Evolutionary conservation across 75 land plant genomes (phyloP).

Genomic region (Gnetum montanum): DNA sequence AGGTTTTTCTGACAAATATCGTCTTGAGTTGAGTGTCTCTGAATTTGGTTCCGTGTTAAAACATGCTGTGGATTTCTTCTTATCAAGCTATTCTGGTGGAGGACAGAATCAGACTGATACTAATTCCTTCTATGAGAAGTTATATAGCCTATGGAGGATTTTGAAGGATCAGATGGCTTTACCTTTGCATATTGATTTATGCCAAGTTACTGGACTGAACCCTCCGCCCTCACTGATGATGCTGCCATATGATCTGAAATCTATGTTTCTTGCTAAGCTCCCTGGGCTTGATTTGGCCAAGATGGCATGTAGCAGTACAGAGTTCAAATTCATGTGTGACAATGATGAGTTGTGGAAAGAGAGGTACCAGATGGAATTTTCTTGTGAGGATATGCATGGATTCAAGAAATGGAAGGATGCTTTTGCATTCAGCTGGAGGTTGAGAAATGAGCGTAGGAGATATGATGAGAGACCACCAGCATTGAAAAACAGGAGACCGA

Average conservation of each 20-base stretch:
- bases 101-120: background rate
- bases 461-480: background rate
- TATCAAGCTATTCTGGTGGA: background rate
- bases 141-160: conserved; percentile 75
- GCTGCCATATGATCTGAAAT: conserved; percentile 69
- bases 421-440: conserved; percentile 31
- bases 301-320: conserved; percentile 46
- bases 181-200: conserved; percentile 61
- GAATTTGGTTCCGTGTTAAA: conserved; percentile 19
- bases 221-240: conserved; percentile 49
- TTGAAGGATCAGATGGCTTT: conserved; percentile 69
- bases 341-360: conserved; percentile 68
- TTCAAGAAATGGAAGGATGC: conserved; percentile 37
- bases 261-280: conserved; percentile 53
- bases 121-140: conserved; percentile 3
- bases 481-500: background rate
- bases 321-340: conserved; percentile 46
- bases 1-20: conserved; percentile 9
- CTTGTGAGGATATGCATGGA: background rate
- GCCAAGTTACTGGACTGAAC: conserved; percentile 46
- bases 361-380: conserved; percentile 44
- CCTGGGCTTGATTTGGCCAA: conserved; percentile 51
- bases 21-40: conserved; percentile 22
- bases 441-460: background rate
- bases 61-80: conserved; percentile 5